These are phyloP conservation scores for Polytrichum formosum DNA, from an alignment of 225 moss, liverwort and hornwort genomes.

Conservation along the genomic window DNA sequence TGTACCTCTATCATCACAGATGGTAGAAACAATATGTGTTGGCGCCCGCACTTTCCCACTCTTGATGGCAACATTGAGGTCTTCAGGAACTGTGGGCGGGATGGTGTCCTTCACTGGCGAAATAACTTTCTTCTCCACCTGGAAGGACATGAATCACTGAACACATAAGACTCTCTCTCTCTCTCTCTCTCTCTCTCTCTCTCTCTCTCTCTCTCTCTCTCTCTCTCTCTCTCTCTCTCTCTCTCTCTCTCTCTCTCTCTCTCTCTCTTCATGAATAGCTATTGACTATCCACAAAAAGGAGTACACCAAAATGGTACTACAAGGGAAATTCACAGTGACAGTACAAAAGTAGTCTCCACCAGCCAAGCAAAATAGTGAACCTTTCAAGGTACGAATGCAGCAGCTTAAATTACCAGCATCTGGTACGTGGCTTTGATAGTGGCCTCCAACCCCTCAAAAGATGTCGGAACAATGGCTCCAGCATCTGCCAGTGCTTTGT, in stretches of 20 bases:
- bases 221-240: too few relatives aligned
- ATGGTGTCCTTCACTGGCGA: conserved; percentile 37
- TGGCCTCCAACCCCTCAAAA: conserved; percentile 78
- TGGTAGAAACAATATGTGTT: conserved; percentile 90
- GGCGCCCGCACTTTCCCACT: conserved; percentile 89
- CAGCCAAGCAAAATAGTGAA: too few relatives aligned
- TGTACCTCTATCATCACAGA: conserved; percentile 87
- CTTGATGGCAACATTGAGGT: conserved; percentile 78
- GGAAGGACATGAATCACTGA: not conserved
- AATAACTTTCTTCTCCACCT: conserved; percentile 65
- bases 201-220: too few relatives aligned
- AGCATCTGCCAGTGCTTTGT: conserved; percentile 72
- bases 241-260: too few relatives aligned
- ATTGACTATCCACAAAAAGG: too few relatives aligned
- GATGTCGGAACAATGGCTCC: conserved; percentile 92
- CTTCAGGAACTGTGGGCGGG: conserved; percentile 82
- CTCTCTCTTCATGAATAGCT: too few relatives aligned
- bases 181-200: too few relatives aligned
- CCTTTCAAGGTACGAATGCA: too few relatives aligned
- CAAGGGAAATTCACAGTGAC: too few relatives aligned
- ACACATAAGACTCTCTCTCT: not conserved
- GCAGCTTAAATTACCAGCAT: conserved; percentile 28
- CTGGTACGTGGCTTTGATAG: conserved; percentile 66
- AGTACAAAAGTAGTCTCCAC: too few relatives aligned
- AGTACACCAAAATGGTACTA: too few relatives aligned